phyloP scores from a whole-genome alignment of 1,284 basidiomycete genomes.

The Coniferiporia weirii region DNA sequence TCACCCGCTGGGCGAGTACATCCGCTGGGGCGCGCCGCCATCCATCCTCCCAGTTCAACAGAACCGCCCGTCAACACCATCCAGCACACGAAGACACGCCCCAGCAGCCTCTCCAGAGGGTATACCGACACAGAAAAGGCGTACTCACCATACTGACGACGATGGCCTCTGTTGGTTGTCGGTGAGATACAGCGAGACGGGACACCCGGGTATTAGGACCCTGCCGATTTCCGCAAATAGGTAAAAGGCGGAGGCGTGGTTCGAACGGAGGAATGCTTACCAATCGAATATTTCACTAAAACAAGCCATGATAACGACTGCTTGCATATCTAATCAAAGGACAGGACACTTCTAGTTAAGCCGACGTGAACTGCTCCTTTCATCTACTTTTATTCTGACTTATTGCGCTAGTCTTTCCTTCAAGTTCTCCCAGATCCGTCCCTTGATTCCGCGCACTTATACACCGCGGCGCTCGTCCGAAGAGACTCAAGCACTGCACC shows the following conservation, averaged over 20 bases:
- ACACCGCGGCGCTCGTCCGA: no score
- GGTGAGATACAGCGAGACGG: background rate
- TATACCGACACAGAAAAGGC: background rate
- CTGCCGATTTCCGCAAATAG: background rate
- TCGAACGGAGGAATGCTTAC: background rate
- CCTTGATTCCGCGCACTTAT: no score
- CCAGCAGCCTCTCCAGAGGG: background rate
- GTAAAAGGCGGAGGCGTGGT: background rate
- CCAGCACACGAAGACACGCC: background rate
- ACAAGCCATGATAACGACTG: no score
- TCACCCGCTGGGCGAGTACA: background rate
- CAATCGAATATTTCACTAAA: background rate
- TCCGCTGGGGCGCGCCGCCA: background rate
- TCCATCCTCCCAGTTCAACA: constrained; percentile 3
- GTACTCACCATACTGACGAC: constrained; percentile 14
- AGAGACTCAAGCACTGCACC: no score
- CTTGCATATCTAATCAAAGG: no score
- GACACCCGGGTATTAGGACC: background rate
- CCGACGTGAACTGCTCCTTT: no score
- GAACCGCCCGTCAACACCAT: background rate
- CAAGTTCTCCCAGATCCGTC: no score
- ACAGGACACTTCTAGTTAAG: no score
- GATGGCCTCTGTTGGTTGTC: constrained; percentile 10
- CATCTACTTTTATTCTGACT: no score
- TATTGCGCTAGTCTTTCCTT: no score